Evolutionary conservation across 1,284 basidiomycete species (phyloP).

Genomic region (Apiotrichum mycotoxinovorans): DNA sequence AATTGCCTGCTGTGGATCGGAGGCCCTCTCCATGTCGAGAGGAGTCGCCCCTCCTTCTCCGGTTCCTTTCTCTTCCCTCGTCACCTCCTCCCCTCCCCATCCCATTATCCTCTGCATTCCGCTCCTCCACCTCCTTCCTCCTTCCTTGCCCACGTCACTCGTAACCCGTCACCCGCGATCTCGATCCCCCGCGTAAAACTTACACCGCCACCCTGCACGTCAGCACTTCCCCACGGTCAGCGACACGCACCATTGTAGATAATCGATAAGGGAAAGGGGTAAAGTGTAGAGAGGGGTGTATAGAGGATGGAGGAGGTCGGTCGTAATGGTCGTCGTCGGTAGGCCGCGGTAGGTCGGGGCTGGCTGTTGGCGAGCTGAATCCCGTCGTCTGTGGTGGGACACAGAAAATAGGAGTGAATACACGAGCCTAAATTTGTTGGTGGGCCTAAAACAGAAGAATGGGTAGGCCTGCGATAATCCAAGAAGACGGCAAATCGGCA

Average conservation of each 20-base stretch:
- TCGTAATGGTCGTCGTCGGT: background rate
- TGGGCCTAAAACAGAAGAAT: too few species aligned
- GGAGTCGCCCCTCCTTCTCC: too few species aligned
- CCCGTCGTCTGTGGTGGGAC: too few species aligned
- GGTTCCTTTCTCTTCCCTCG: too few species aligned
- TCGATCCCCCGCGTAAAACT: constrained; percentile 3
- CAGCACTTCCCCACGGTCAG: background rate
- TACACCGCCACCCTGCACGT: constrained; percentile 23
- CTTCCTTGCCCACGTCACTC: background rate
- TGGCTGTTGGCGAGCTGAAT: background rate
- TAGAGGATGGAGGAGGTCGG: background rate
- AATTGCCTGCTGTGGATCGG: too few species aligned
- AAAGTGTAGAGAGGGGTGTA: background rate
- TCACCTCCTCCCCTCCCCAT: too few species aligned
- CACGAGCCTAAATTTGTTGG: background rate
- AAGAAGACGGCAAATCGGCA: too few species aligned
- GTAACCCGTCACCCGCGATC: background rate
- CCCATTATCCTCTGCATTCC: too few species aligned
- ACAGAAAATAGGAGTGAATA: too few species aligned
- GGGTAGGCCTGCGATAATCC: too few species aligned
- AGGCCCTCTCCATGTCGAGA: too few species aligned
- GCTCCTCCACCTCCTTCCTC: background rate
- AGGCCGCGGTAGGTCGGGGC: background rate
- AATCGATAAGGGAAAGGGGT: background rate
- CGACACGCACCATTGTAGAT: constrained; percentile 11